Evolutionary conservation across 192 early-diverging fungal species (phyloP), one percentile per base, ranked within the genome.

Genomic region (Coemansia nantahalensis): DNA sequence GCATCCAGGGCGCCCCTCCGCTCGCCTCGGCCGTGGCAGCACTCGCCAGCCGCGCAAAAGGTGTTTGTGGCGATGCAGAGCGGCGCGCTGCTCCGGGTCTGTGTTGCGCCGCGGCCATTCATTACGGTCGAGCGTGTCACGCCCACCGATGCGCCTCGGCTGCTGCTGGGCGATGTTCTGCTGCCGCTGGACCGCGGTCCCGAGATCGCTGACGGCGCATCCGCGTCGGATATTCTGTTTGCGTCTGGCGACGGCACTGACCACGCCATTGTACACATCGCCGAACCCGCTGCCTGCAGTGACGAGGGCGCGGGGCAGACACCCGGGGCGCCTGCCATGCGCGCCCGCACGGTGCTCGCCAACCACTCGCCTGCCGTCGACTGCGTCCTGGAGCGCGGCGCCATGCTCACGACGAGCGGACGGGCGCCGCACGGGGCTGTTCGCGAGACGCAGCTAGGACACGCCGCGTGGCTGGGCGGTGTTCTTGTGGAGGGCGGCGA

Each of bases 301-400:
- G 16, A 23, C 18, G 41, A 23, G 26, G 26, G 26, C 7, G 26
- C 26, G 26, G 26, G 7, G 26, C 26, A 28, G 26, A 7, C 26
- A 5, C 26, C 26, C 26, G 26, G 3, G 26, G 38, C 43, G n/a
- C 54, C 40, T 28, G 12, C 39, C 2, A 48, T 45, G 45, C 28
- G 39, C 13, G 18, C 31, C 9, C 21, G 39, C 4, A 35, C 42
- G 22, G 54, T 61, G 8, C 39, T 73, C 1, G 39, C 48, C 26
- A 65, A 58, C 56, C 69, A 65, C 23, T 60, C 62, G 18, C 69
- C 69, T 3, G 44, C 57, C 21, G 18, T 49, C 5, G 62, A 64
- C 43, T 44, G 65, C 34, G 32, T 36, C 8, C 38, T 73, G 36
- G 32, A 30, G 0, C 45, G 17, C 1, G 34, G 53, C 17, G 33